Conservation (phyloP, 2,329 filamentous ascomycete species). For the Hymenoscyphus scutula region DNA sequence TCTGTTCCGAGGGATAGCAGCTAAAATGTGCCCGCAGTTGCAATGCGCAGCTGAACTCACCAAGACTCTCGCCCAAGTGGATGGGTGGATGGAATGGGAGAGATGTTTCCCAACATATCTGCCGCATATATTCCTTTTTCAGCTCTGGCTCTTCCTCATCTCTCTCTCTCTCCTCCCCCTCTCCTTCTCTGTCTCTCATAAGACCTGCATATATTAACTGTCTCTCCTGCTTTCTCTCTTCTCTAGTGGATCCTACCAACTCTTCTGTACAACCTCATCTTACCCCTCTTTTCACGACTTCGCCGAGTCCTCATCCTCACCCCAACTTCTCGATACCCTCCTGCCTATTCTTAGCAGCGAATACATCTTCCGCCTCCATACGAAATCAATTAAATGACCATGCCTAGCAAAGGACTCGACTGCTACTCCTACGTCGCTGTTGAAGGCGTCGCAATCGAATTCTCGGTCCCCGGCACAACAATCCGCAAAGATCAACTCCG, state of each 20-base stretch:
- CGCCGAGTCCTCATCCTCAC: background rate
- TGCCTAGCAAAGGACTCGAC: slow-evolving; percentile 44
- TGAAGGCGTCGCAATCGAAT: slow-evolving; percentile 43
- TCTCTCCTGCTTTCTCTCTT: too few species aligned
- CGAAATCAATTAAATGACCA: slow-evolving; percentile 21
- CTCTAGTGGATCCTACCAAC: background rate
- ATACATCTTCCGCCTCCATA: background rate
- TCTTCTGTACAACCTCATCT: background rate
- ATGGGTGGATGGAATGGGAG: background rate
- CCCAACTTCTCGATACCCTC: background rate
- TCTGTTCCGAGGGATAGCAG: background rate
- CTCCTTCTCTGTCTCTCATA: too few species aligned
- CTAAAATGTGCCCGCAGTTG: background rate
- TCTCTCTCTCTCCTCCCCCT: background rate
- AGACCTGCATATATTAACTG: too few species aligned
- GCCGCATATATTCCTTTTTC: background rate
- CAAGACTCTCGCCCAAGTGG: background rate
- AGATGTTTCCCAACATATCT: background rate
- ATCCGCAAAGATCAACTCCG: slow-evolving; percentile 37
- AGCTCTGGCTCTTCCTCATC: background rate
- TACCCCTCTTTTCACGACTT: background rate
- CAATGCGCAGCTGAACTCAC: background rate
- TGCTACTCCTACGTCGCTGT: slow-evolving; percentile 42
- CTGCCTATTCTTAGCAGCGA: background rate
- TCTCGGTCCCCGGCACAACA: slow-evolving; percentile 43